Evolutionary conservation across 2,329 filamentous ascomycete species (phyloP).

Genomic region (Colletotrichum chlorophyti): DNA sequence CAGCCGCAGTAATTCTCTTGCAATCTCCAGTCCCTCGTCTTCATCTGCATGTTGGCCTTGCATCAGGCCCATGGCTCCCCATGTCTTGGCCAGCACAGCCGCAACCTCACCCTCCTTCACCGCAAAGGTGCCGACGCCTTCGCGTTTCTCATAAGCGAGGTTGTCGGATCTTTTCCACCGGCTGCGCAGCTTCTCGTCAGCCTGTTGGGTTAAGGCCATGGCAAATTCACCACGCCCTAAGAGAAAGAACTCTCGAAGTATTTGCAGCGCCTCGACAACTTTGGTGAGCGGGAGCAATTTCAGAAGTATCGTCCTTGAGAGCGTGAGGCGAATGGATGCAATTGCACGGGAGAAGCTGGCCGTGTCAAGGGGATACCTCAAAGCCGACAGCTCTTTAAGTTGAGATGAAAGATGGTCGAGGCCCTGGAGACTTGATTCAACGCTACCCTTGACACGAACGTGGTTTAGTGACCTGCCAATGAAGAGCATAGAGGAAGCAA

Average conservation of each 20-base stretch:
- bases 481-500: slow-evolving; percentile 86
- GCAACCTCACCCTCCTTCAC: slow-evolving; percentile 89
- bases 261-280: slow-evolving; percentile 77
- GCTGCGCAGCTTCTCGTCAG: slow-evolving; percentile 78
- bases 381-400: slow-evolving; percentile 69
- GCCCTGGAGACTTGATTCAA: slow-evolving; percentile 53
- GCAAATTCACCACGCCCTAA: slow-evolving; percentile 91
- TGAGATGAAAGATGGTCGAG: slow-evolving; percentile 71
- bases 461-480: slow-evolving; percentile 90
- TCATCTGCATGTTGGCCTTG: slow-evolving; percentile 76
- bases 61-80: slow-evolving; percentile 79
- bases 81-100: slow-evolving; percentile 77
- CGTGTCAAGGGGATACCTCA: slow-evolving; percentile 77
- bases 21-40: slow-evolving; percentile 83
- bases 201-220: slow-evolving; percentile 82
- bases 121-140: slow-evolving; percentile 66
- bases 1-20: slow-evolving; percentile 77
- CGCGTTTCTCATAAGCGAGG: slow-evolving; percentile 62
- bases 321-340: slow-evolving; percentile 76
- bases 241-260: slow-evolving; percentile 87
- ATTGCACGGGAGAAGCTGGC: slow-evolving; percentile 75
- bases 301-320: slow-evolving; percentile 85
- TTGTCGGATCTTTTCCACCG: slow-evolving; percentile 72
- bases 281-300: slow-evolving; percentile 79
- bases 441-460: slow-evolving; percentile 65